Evolutionary conservation across 1,284 basidiomycete genomes (phyloP), one percentile per base, ranked within the genome.

Genomic region (Ustilago vetiveriae): DNA sequence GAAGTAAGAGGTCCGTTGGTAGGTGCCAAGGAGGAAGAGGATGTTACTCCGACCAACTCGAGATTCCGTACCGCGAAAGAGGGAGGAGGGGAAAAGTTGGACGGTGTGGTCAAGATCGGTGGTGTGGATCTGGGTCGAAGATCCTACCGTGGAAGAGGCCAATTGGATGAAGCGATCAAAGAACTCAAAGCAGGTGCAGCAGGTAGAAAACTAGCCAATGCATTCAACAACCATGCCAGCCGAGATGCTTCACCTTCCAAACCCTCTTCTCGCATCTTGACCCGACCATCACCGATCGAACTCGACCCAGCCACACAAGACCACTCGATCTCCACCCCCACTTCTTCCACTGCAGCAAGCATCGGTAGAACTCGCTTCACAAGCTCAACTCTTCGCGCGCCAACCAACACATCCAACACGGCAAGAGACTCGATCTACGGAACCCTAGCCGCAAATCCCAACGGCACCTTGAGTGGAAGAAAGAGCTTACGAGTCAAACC

Each of bases 91-190:
- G 3, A 67, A 44, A 7, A 24, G 54, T 19, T 48, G 32, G 19
- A 46, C 46, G 6, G 46, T 24, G 30, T n/a, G n/a, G n/a, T n/a
- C n/a, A n/a, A n/a, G n/a, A n/a, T n/a, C n/a, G n/a, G n/a, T n/a
- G 17, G 43, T n/a, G 24, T 35, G 16, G 45, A 51, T 14, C n/a
- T 26, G 5, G 57, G 54, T 14, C 21, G 67, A 13, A 44, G 71
- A 23, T 53, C 56, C 30, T 62, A 69, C 27, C 48, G 75, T n/a
- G 71, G 70, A 4, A 44, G 74, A 14, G 74, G 74, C 6, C 66
- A 74, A 47, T 40, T 75, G 17, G 71, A 77, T 50, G 75, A 73
- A 35, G 73, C 75, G 30, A 77, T 76, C 65, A 74, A 75, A 21
- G 73, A 75, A 39, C 59, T 75, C 11, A 53, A 71, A 6, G 54